Percentiles rank a stretch among this genome's conserved stretches.
These are phyloP conservation scores for Sisymbrium irio DNA, from an alignment of 345 rosid species.

Conservation along the genomic window DNA sequence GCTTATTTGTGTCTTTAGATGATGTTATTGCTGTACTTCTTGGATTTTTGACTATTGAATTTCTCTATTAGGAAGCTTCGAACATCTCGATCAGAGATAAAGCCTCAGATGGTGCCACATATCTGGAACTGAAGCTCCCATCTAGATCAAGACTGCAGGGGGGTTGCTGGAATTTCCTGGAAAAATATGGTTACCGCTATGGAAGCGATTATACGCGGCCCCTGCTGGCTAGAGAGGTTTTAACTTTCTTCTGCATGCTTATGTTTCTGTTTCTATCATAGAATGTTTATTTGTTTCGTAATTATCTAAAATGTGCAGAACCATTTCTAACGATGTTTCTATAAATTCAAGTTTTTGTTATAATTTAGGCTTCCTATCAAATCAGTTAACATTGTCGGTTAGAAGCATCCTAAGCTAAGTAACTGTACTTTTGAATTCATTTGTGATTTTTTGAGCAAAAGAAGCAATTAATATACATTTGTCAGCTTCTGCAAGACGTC, in stretches of 20 bases:
- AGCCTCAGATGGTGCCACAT: constrained; percentile 58
- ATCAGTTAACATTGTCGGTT: constrained; percentile 9
- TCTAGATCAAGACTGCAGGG: constrained; percentile 41
- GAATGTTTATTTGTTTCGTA: neutral
- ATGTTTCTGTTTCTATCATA: constrained; percentile 2
- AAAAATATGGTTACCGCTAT: constrained; percentile 85
- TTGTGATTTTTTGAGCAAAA: constrained; percentile 4
- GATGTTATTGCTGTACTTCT: neutral
- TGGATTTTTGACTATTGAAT: constrained; percentile 21
- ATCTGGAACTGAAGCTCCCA: constrained; percentile 69
- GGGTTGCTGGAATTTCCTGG: constrained; percentile 76
- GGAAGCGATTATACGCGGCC: constrained; percentile 54
- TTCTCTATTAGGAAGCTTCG: constrained; percentile 53
- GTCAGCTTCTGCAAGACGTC: constrained; percentile 2
- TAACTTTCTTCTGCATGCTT: constrained; percentile 28
- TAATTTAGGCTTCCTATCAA: neutral
- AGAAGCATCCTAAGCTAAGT: constrained; percentile 9
- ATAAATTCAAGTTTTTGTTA: neutral
- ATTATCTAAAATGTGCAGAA: neutral
- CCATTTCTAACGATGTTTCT: neutral
- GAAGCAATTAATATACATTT: neutral
- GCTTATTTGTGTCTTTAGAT: constrained; percentile 10
- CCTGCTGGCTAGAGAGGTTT: constrained; percentile 90
- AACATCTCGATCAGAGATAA: constrained; percentile 57
- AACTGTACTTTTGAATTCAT: neutral